phyloP scores from a whole-genome alignment of 345 rosid genomes.

The Aethionema arabicum region DNA sequence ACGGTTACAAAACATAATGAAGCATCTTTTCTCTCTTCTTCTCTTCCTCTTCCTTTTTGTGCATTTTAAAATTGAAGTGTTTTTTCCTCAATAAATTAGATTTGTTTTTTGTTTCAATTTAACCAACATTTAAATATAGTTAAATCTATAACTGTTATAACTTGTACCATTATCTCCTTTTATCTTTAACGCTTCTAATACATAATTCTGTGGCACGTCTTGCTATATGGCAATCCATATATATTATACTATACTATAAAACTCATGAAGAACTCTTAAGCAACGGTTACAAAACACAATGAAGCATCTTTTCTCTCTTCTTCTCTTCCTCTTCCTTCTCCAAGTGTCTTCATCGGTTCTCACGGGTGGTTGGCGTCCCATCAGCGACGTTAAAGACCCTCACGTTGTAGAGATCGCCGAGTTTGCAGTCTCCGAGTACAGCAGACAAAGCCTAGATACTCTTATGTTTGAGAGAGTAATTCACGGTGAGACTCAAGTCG shows the following conservation, averaged over 20 bases:
- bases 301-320: neutral
- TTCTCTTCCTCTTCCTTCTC: constrained; percentile 13
- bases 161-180: too few species aligned
- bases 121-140: too few species aligned
- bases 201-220: neutral
- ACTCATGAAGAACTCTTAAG: neutral
- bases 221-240: neutral
- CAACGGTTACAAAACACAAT: constrained; percentile 7
- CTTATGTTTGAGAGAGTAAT: constrained; percentile 40
- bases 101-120: too few species aligned
- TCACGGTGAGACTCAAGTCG: constrained; percentile 55
- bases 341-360: constrained; percentile 17
- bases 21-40: neutral
- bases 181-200: too few species aligned
- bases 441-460: constrained; percentile 11
- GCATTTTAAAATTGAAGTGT: too few species aligned
- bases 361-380: constrained; percentile 55
- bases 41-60: constrained; percentile 14
- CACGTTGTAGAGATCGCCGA: constrained; percentile 50
- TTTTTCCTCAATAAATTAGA: too few species aligned
- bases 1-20: constrained; percentile 16
- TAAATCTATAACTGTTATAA: too few species aligned
- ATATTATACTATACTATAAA: neutral
- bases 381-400: constrained; percentile 40
- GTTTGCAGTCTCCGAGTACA: constrained; percentile 49